phyloP scores from a whole-genome alignment of 352 stramenopile species.

The Phytophthora pinifolia region DNA sequence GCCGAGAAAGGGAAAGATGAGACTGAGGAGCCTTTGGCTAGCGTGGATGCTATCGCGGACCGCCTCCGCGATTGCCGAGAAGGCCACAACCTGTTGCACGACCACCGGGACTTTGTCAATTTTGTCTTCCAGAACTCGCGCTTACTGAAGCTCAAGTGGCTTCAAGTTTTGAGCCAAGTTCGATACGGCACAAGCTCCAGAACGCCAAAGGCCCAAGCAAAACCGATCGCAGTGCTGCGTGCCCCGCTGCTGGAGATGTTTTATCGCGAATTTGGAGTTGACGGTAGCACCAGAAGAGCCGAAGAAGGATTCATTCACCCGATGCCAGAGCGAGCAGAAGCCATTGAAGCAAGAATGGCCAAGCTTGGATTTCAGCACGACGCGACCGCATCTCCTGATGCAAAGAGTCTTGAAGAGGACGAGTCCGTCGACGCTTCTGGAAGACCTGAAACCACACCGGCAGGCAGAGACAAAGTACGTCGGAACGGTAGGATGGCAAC shows the following conservation, averaged over 20 bases:
- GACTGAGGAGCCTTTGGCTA: conserved; percentile 7
- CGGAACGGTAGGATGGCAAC: background rate
- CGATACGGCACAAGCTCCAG: conserved; percentile 31
- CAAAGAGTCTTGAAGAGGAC: background rate
- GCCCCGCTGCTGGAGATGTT: conserved; percentile 31
- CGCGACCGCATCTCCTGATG: conserved; percentile 2
- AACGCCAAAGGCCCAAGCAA: background rate
- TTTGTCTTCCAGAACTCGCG: conserved; percentile 62
- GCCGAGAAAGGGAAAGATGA: background rate
- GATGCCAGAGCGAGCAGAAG: conserved; percentile 43
- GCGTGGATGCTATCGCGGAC: conserved; percentile 41
- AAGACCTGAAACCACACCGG: conserved; percentile 20
- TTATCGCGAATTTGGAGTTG: conserved; percentile 43
- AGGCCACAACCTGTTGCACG: conserved; percentile 40
- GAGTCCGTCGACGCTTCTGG: background rate
- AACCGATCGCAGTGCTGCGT: background rate
- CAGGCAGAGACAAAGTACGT: background rate
- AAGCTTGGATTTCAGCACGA: conserved; percentile 50
- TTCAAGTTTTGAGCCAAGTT: conserved; percentile 49
- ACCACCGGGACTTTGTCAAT: conserved; percentile 54
- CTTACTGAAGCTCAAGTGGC: conserved; percentile 47
- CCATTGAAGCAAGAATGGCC: conserved; percentile 41
- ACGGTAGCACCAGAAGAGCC: background rate
- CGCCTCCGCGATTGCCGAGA: conserved; percentile 33
- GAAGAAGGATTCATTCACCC: conserved; percentile 6